Evolutionary conservation across 2,329 filamentous ascomycete species (phyloP), one percentile per base, ranked within the genome.

Genomic region (Pleurostoma richardsiae): DNA sequence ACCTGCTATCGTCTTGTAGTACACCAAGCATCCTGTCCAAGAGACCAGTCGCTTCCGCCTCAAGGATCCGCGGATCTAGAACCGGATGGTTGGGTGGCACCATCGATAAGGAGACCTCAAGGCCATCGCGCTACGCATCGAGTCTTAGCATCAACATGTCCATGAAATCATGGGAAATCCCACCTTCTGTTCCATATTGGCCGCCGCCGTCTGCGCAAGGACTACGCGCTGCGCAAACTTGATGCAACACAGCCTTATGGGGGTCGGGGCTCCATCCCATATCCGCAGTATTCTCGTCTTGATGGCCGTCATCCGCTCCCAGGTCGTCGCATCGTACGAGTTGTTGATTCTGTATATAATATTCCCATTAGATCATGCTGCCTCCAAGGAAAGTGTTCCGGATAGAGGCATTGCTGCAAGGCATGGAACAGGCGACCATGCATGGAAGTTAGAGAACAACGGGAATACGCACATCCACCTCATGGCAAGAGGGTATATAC

Each of bases 171-270:
- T 19, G 19, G 26, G 3, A 44, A 30, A 40, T 30, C 27, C 33
- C 33, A 8, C 89, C 72, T 89, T 83, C 56, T 88, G 86, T 62
- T 97, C 92, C 47, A 82, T 76, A 55, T 88, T 87, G 49, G 85
- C 71, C 41, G 89, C 89, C n/a, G 85, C 83, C 8, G 90, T 96
- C 67, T 99, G 92, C 19, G 90, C 88, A 54, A 96, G 80, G 40
- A 99, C 87, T 40, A 97, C 89, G 53, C 89, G 84, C 70, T 99
- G 92, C 36, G 90, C 86, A 66, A 99, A 99, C 68, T 99, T 99
- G 76, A 97, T 86, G 71, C 94, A 97, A 74, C 90, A 95, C 64
- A 97, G 85, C 58, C 85, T 85, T 52, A 97, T 81, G 3, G 89
- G 86, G 10, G 85, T 77, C 10, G 81, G 72, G 19, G 88, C 85